Evolutionary conservation across 108 stramenopile species (phyloP), one percentile per base, ranked within the genome.

Genomic region (Poteriospumella lacustris): DNA sequence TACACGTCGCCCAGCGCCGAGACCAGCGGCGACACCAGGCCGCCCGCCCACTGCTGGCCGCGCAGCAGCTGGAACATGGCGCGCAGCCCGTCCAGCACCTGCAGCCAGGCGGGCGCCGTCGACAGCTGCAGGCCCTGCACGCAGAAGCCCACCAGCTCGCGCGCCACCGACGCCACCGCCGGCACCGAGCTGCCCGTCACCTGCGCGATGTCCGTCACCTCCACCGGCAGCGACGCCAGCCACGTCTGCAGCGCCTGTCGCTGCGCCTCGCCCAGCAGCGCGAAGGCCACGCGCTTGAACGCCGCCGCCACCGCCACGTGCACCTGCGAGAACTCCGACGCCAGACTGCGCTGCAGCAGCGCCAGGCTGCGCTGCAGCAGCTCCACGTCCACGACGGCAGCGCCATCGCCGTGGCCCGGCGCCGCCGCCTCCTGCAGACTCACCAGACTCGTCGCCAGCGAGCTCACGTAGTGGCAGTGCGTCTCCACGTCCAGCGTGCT

Each of bases 241-340:
- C 31, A 33, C 47, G 9, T 52, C 19, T 9, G 15, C 9, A 19
- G 19, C 19, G 19, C 15, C 12, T 31, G 12, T 26, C 42, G 44
- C 42, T 52, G 70, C 15, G 36, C 19, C 36, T 12, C 12, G 19
- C 64, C 36, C 15, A 40, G 39, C 19, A 68, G 24, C 19, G 64
- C 19, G 15, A 36, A 36, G 64, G 19, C 28, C 24, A 68, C 40
- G 9, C 70, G 70, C 70, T 73, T 73, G 26, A 73, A 12, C 31
- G 70, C 12, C 26, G 12, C 31, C 5, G 31, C 5, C 26, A 5
- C 33, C 9, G 41, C 70, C 5, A 15, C 9, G 42, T 73, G 70
- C 9, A 73, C 47, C 36, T 73, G 44, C 5, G 70, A 42, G 41
- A 73, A 73, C 5, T 73, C 70, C n/a, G n/a, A n/a, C 38, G 70